These are phyloP conservation scores for Symmetrospora coprosmae DNA, from an alignment of 768 basidiomycete species.

Conservation along the genomic window DNA sequence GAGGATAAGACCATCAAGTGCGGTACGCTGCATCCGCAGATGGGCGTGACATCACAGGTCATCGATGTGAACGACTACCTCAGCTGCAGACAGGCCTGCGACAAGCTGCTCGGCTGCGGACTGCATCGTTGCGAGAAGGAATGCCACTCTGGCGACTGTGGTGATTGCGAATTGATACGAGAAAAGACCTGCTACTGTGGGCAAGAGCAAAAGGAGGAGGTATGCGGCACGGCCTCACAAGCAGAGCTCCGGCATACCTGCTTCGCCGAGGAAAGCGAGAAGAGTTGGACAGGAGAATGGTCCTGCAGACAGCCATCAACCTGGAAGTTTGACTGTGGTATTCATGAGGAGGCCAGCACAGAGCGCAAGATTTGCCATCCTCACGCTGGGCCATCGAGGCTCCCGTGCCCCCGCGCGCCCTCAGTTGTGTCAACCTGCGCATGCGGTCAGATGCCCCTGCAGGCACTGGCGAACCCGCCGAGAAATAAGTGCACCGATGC, in stretches of 20 bases:
- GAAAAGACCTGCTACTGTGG: constrained; percentile 66
- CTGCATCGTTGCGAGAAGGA: constrained; percentile 51
- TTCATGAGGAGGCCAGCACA: constrained; percentile 55
- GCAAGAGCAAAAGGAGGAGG: constrained; percentile 45
- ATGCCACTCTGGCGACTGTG: constrained; percentile 70
- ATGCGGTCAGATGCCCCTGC: constrained; percentile 55
- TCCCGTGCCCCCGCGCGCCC: constrained; percentile 62
- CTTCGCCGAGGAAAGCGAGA: constrained; percentile 38
- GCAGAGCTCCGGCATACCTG: constrained; percentile 43
- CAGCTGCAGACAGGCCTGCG: constrained; percentile 48
- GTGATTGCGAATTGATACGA: constrained; percentile 48
- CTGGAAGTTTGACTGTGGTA: constrained; percentile 57
- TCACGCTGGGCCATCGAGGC: constrained; percentile 48
- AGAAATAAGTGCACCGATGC: constrained; percentile 51
- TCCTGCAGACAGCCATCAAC: constrained; percentile 52
- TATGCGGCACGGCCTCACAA: constrained; percentile 45
- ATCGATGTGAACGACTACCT: constrained; percentile 39
- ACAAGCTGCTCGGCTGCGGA: constrained; percentile 33
- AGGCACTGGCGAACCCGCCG: constrained; percentile 34
- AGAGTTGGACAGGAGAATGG: constrained; percentile 54
- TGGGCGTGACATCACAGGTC: constrained; percentile 31
- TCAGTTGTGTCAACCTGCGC: constrained; percentile 57
- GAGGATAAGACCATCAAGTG: constrained; percentile 50
- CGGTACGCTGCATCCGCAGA: constrained; percentile 38
- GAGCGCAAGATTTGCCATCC: constrained; percentile 21